Evolutionary conservation across 2,329 filamentous ascomycete genomes (phyloP).

Genomic region (Byssoonygena ceratinophila): DNA sequence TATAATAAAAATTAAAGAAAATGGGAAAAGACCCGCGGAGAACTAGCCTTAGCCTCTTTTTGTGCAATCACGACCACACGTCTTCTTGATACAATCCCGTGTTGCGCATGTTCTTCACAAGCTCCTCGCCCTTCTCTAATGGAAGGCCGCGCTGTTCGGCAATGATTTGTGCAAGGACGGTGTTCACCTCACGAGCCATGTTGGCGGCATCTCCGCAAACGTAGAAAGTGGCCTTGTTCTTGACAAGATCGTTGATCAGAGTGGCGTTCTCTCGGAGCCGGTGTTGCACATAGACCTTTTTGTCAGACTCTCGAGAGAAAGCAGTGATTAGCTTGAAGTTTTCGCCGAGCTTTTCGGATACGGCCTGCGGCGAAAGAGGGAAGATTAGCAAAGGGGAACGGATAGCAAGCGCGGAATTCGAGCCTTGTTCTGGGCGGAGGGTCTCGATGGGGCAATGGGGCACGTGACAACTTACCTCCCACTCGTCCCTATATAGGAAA

Average conservation of each 20-base stretch:
- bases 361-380: conserved; percentile 50
- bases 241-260: conserved; percentile 76
- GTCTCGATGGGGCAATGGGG: background rate
- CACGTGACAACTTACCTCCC: conserved; percentile 57
- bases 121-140: conserved; percentile 81
- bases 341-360: conserved; percentile 71
- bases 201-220: conserved; percentile 96
- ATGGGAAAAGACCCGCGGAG: conserved; percentile 17
- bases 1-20: conserved; percentile 10
- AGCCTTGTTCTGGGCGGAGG: conserved; percentile 1
- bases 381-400: conserved; percentile 8
- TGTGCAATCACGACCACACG: conserved; percentile 48
- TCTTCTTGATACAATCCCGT: conserved; percentile 92
- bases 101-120: conserved; percentile 93
- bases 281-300: conserved; percentile 97
- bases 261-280: conserved; percentile 70
- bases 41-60: background rate
- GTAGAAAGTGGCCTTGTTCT: conserved; percentile 84
- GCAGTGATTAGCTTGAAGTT: conserved; percentile 84
- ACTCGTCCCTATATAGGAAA: conserved; percentile 84
- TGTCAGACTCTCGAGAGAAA: conserved; percentile 76
- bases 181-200: conserved; percentile 90
- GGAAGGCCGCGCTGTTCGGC: conserved; percentile 70
- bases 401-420: background rate
- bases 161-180: conserved; percentile 76